Conservation (phyloP, 768 basidiomycete species). For the Psilocybe azurescens region DNA sequence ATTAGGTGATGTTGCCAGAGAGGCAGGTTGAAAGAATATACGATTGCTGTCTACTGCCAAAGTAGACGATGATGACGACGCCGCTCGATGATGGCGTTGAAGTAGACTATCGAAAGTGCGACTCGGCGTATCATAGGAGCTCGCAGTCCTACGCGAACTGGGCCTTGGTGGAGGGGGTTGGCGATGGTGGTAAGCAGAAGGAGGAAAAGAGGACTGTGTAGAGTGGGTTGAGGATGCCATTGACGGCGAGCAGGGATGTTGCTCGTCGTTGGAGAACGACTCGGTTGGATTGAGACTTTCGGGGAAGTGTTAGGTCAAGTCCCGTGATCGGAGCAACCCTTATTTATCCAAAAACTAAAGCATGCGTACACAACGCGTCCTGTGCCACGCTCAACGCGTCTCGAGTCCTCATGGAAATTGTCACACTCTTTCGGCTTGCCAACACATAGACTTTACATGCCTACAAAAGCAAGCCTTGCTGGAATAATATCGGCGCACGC, state of each 20-base stretch:
- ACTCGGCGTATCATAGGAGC: slow-evolving; percentile 21
- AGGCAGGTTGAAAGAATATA: slow-evolving; percentile 12
- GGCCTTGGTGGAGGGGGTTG: slow-evolving; percentile 20
- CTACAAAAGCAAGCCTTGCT: no score
- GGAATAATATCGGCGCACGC: no score
- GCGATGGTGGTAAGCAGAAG: slow-evolving; percentile 19
- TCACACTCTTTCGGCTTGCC: no score
- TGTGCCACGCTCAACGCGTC: slow-evolving; percentile 4
- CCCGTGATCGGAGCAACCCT: slow-evolving; percentile 13
- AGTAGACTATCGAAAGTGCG: slow-evolving; percentile 20
- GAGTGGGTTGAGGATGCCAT: slow-evolving; percentile 15
- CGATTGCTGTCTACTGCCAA: slow-evolving; percentile 18
- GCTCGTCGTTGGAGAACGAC: slow-evolving; percentile 15
- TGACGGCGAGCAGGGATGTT: slow-evolving; percentile 13
- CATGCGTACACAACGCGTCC: slow-evolving; percentile 7
- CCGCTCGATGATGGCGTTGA: slow-evolving; percentile 22
- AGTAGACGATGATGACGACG: slow-evolving; percentile 28
- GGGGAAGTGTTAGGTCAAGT: slow-evolving; percentile 4
- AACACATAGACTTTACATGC: no score
- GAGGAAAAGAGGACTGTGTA: slow-evolving; percentile 15
- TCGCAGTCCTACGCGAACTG: slow-evolving; percentile 25
- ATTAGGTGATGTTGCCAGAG: slow-evolving; percentile 18
- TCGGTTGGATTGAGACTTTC: slow-evolving; percentile 9
- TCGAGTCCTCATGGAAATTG: slow-evolving; percentile 3
- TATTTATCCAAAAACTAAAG: slow-evolving; percentile 1